Percentiles rank a stretch among this genome's conserved stretches.
phyloP scores from a whole-genome alignment of 2,329 filamentous ascomycete species.

The Aspergillus ibericus region DNA sequence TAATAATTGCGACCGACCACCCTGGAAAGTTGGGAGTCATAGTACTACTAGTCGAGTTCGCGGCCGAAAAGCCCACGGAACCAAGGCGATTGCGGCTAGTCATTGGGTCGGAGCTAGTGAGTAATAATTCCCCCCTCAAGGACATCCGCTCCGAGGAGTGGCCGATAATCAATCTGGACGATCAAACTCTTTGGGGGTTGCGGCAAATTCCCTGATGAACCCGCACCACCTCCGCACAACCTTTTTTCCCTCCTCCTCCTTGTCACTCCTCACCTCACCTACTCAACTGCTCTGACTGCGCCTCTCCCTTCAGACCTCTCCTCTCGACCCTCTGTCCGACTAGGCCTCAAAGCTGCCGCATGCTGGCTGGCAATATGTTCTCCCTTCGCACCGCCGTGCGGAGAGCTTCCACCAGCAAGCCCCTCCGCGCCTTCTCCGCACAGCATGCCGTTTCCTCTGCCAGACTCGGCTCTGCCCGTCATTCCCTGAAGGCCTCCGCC shows the following conservation, averaged over 20 bases:
- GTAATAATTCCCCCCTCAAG: constrained; percentile 4
- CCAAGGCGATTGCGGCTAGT: neutral
- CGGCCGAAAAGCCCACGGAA: neutral
- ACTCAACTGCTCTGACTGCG: constrained; percentile 5
- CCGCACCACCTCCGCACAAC: constrained; percentile 16
- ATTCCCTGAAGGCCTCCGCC: constrained; percentile 29
- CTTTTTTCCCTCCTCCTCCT: constrained; percentile 14
- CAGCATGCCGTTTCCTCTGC: constrained; percentile 33
- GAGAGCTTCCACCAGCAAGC: constrained; percentile 44
- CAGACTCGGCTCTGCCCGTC: constrained; percentile 27
- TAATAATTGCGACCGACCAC: neutral
- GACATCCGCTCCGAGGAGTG: constrained; percentile 7
- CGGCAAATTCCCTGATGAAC: constrained; percentile 18
- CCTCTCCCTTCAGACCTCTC: constrained; percentile 5
- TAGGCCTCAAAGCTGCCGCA: constrained; percentile 39
- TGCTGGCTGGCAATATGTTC: constrained; percentile 44
- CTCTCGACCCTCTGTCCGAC: constrained; percentile 19
- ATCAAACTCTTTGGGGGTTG: constrained; percentile 11
- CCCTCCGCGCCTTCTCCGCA: constrained; percentile 44
- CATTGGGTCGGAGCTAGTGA: constrained; percentile 3
- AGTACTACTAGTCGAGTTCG: neutral
- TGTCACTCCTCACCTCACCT: constrained; percentile 10
- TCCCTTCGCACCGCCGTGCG: constrained; percentile 47
- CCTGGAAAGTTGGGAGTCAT: too few relatives aligned
- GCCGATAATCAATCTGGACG: constrained; percentile 11